Base-by-base conservation (phyloP, 768 basidiomycete genomes). In the Rhodotorula babjevae region DNA sequence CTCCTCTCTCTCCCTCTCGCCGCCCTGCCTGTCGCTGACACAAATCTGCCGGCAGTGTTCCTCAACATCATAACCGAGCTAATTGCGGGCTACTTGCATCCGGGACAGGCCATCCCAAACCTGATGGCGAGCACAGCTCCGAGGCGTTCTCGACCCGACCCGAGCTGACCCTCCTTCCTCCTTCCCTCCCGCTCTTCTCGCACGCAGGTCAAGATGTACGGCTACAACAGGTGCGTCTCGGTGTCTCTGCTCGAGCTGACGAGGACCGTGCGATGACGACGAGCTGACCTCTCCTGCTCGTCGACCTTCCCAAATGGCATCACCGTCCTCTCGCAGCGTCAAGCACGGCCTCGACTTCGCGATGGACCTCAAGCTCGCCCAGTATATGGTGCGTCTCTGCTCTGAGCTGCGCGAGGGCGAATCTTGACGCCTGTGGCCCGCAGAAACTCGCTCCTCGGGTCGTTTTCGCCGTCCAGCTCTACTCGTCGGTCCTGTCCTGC, bases 81-180 rank as follows among this genome's bases (percentile, higher is more conserved):
- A 77, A 88, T 97, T 31, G 92, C 93, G 3, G 95, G 94, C 10
- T 89, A 90, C 42, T 82, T 95, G 15, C 82, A 95, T 1, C 85
- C 89, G 16, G 95, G 94, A 4, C 87, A 91, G 67, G 91, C 93
- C 11, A 81, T 96, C 29, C 91, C 92, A 25, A 94, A 94, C 83
- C 65, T 78, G 83, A 95, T 97, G 92, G 83, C 83, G 52, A 61
- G 81, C 78, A 6, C 89, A 3, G 86, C 90, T n/a, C 90, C 95
- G 80, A 90, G 90, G 1, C 82, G 96, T n/a, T 80, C 84, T 3
- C 88, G n/a, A n/a, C n/a, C n/a, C n/a, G n/a, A n/a, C n/a, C n/a
- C n/a, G n/a, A n/a, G 89, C 76, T 87, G 88, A 2, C 87, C 87
- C 0, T 86, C 86, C 16, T 94, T 93, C 79, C 87, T 91, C 9